A percentile compares a stretch with the other conserved stretches of the same genome.
Evolutionary conservation across 257 asterid genomes (phyloP).

Genomic region (Nicotiana otophora): DNA sequence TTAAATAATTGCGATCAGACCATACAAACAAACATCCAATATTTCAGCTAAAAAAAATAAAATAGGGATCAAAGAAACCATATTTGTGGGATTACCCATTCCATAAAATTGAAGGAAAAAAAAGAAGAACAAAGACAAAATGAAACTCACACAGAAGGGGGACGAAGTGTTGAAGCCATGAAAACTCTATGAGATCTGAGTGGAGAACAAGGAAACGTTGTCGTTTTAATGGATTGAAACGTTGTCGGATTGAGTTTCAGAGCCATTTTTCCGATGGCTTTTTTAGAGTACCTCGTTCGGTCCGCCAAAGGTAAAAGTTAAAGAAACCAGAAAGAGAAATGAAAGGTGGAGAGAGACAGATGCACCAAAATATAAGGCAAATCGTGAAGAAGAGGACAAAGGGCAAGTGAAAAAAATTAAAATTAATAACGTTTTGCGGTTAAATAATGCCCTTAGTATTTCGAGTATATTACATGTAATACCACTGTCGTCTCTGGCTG

Average conservation of each 20-base stretch:
- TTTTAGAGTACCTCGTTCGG: conserved; percentile 3
- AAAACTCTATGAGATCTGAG: conserved; percentile 52
- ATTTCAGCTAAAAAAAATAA: background rate
- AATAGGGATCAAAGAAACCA: background rate
- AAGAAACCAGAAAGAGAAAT: background rate
- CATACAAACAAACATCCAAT: background rate
- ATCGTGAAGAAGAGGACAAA: background rate
- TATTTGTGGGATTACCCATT: background rate
- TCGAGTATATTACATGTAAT: background rate
- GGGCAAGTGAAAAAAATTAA: background rate
- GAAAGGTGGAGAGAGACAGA: background rate
- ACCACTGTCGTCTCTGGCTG: background rate
- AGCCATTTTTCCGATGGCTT: conserved; percentile 34
- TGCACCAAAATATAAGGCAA: background rate
- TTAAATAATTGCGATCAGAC: background rate
- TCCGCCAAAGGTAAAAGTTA: background rate
- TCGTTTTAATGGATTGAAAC: conserved; percentile 26
- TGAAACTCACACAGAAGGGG: conserved; percentile 45
- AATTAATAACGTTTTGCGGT: background rate
- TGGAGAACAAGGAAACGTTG: conserved; percentile 19
- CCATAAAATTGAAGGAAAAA: background rate
- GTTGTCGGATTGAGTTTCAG: conserved; percentile 30
- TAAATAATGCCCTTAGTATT: background rate
- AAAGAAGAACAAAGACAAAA: background rate
- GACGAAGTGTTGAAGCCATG: conserved; percentile 62